A percentile compares a stretch with the other conserved stretches of the same genome.
Evolutionary conservation across 2,329 filamentous ascomycete genomes (phyloP).

Genomic region (Penicillium nordicum): DNA sequence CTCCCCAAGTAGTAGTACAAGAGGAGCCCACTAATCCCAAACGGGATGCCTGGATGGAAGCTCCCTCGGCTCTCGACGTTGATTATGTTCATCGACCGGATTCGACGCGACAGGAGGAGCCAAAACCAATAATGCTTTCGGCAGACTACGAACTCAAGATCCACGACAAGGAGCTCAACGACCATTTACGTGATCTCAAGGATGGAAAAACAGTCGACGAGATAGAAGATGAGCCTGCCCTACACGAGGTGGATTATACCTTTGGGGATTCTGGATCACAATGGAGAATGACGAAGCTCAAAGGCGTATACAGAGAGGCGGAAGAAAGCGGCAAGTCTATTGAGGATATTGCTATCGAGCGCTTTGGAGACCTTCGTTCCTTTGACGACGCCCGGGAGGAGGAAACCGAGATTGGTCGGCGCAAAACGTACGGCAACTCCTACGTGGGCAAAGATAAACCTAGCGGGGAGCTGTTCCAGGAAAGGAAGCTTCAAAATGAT

Average conservation of each 20-base stretch:
- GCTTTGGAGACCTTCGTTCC: slow-evolving; percentile 74
- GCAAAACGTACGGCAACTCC: slow-evolving; percentile 76
- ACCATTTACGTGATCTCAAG: slow-evolving; percentile 61
- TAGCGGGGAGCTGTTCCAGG: slow-evolving; percentile 77
- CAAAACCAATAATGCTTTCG: slow-evolving; percentile 42
- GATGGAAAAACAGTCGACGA: slow-evolving; percentile 55
- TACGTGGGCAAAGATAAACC: slow-evolving; percentile 85
- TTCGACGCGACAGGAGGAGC: slow-evolving; percentile 51
- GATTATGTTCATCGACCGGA: slow-evolving; percentile 68
- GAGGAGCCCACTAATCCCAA: slow-evolving; percentile 49
- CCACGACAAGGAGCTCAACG: slow-evolving; percentile 78
- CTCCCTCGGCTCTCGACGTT: slow-evolving; percentile 74
- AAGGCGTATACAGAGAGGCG: slow-evolving; percentile 75
- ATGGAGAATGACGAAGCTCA: slow-evolving; percentile 96
- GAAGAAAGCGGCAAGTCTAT: slow-evolving; percentile 68
- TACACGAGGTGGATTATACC: slow-evolving; percentile 69
- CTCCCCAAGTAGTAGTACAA: slow-evolving; percentile 34
- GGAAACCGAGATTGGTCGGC: slow-evolving; percentile 80
- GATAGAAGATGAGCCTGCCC: slow-evolving; percentile 51
- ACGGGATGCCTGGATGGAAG: slow-evolving; percentile 93
- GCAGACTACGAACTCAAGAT: slow-evolving; percentile 67
- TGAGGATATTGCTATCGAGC: slow-evolving; percentile 78
- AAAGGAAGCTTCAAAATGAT: slow-evolving; percentile 63
- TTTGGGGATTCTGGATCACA: slow-evolving; percentile 88
- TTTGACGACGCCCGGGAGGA: slow-evolving; percentile 95